phyloP scores from a whole-genome alignment of 306 rosid genomes.

The Sechiopsis laciniata region DNA sequence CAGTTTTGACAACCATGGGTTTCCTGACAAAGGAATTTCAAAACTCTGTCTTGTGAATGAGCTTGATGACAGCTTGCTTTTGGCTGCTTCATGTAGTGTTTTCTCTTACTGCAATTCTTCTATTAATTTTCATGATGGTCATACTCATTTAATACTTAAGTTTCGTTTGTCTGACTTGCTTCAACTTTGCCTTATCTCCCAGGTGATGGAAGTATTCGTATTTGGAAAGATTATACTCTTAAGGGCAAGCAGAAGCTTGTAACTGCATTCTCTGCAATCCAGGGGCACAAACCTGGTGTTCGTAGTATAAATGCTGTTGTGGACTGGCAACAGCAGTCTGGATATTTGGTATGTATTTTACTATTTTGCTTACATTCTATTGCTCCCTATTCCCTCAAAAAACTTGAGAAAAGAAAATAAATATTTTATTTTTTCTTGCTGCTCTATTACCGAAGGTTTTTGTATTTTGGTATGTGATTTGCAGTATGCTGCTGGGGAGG shows the following conservation, averaged over 20 bases:
- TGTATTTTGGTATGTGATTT: constrained; percentile 27
- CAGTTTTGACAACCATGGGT: constrained; percentile 83
- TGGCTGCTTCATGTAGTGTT: constrained; percentile 84
- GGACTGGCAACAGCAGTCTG: constrained; percentile 97
- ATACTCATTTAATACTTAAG: not conserved
- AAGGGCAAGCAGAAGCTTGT: constrained; percentile 86
- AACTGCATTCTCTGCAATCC: constrained; percentile 89
- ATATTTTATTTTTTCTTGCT: not conserved
- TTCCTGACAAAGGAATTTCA: constrained; percentile 87
- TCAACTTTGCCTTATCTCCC: constrained; percentile 21
- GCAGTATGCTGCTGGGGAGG: constrained; percentile 88
- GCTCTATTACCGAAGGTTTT: constrained; percentile 6
- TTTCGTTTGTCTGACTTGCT: constrained; percentile 21
- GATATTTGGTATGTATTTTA: constrained; percentile 63
- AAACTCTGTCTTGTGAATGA: constrained; percentile 93
- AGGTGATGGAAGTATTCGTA: constrained; percentile 87
- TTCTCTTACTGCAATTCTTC: constrained; percentile 22
- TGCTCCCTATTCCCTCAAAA: not conserved
- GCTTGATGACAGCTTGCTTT: constrained; percentile 93
- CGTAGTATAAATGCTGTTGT: constrained; percentile 82
- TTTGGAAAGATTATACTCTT: constrained; percentile 82
- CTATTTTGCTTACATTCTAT: not conserved
- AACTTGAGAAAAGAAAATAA: not conserved
- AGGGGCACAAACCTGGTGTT: constrained; percentile 81
- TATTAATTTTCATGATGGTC: constrained; percentile 17